Base-by-base conservation (phyloP, 2,329 filamentous ascomycete species). In the Talaromyces islandicus region DNA sequence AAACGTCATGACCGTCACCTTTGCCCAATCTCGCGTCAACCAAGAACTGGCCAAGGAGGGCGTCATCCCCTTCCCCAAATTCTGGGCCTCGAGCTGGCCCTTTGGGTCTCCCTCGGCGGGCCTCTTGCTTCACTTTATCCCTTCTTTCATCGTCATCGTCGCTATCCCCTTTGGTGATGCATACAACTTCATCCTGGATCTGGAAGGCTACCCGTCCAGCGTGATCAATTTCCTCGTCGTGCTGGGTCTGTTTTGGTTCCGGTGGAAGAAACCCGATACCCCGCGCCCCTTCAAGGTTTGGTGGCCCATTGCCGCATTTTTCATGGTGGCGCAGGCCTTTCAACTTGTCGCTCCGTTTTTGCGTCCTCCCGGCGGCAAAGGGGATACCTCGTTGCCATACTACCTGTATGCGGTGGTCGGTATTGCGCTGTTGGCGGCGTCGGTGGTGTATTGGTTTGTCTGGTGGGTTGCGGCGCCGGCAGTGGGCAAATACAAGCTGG, bases 41-140 rank as follows among this genome's bases (percentile, higher is more conserved):
- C 69, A 72, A 61, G 86, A 89, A 70, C 76, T 89, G 48, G 87
- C 83, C 1, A 87, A 86, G 63, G 86, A 89, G 65, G 85, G 85
- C 0, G 73, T 89, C 6, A 66, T 89, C 9, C 86, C 86, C 0
- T 87, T 79, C 51, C 83, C 82, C 64, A 75, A 77, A 0, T 85
- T 89, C 69, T 88, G 84, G 84, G 85, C 85, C 0, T 86, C 83
- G 0, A 85, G 83, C 66, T 83, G 81, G 70, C 86, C 86, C 0
- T 85, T 83, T 57, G 83, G 84, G 55, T 79, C 86, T 0, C 86
- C 86, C 0, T 77, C 82, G 19, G 73, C 82, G 4, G 66, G 64
- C 11, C 64, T 72, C 2, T 83, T 87, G 64, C 75, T 87, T 3
- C 85, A 88, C 69, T 88, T 83, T 82, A 67, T 86, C 27, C 78